Conservation (phyloP, 441 rosid genomes). For the Erysimum pusillum region DNA sequence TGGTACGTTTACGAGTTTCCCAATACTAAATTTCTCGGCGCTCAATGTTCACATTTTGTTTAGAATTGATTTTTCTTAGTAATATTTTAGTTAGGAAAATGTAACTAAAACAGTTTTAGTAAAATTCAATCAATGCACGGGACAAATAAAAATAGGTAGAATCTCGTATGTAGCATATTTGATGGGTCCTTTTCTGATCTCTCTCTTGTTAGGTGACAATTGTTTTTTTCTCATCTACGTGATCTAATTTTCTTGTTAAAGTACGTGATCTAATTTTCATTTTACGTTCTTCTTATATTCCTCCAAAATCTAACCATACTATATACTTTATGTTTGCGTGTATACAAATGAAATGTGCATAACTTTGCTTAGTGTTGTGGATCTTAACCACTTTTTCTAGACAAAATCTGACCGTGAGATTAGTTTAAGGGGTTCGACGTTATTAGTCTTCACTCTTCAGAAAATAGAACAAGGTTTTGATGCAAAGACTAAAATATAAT, state of each 20-base stretch:
- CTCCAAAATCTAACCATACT: slow-evolving; percentile 39
- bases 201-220: slow-evolving; percentile 26
- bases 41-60: too few species aligned
- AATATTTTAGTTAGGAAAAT: too few species aligned
- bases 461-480: slow-evolving; percentile 35
- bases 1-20: neutral
- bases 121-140: too few species aligned
- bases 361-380: slow-evolving; percentile 30
- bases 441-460: slow-evolving; percentile 21
- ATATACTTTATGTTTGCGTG: slow-evolving; percentile 30
- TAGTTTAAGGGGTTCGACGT: slow-evolving; percentile 26
- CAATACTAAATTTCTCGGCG: too few species aligned
- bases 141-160: too few species aligned
- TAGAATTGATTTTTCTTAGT: too few species aligned
- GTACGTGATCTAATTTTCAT: too few species aligned
- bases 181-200: neutral
- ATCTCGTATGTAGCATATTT: slow-evolving; percentile 4
- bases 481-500: slow-evolving; percentile 20
- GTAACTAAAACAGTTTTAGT: too few species aligned
- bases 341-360: slow-evolving; percentile 23
- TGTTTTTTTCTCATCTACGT: slow-evolving; percentile 30
- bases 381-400: slow-evolving; percentile 36
- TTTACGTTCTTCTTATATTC: slow-evolving; percentile 10
- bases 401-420: slow-evolving; percentile 28
- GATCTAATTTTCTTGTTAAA: slow-evolving; percentile 32